phyloP scores from a whole-genome alignment of 805 yeast species.

The Ogataea ramenticola region DNA sequence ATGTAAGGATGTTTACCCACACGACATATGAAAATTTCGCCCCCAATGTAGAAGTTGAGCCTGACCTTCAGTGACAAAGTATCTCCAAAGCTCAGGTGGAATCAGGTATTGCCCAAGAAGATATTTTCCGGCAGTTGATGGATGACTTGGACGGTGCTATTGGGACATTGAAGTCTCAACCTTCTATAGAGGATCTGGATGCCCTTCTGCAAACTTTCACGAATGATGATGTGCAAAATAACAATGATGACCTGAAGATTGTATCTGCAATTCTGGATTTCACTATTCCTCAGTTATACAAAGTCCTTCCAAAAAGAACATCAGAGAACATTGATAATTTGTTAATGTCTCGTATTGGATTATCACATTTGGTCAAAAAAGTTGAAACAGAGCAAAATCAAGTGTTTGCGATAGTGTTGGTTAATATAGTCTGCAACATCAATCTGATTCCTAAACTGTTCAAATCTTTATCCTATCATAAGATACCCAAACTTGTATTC shows the following conservation, averaged over 20 bases:
- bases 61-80: neutral
- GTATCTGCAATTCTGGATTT: conserved; percentile 8
- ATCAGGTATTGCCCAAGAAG: too few species aligned
- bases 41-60: too few species aligned
- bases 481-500: neutral
- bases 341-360: conserved; percentile 15
- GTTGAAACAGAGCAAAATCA: neutral
- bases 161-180: neutral
- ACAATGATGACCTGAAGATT: conserved; percentile 1
- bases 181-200: neutral
- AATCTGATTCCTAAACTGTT: neutral
- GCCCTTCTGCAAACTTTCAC: neutral
- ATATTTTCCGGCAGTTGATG: too few species aligned
- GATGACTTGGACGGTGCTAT: too few species aligned
- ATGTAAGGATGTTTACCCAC: too few species aligned
- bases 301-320: conserved; percentile 4
- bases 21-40: too few species aligned
- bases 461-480: neutral
- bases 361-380: conserved; percentile 13
- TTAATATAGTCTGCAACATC: conserved; percentile 5
- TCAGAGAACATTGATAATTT: conserved; percentile 2
- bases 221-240: neutral
- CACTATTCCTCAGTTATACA: conserved; percentile 15
- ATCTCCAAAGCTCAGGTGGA: too few species aligned
- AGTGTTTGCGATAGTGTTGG: conserved; percentile 4